Evolutionary conservation across 2,329 filamentous ascomycete genomes (phyloP).

Genomic region (Nemania serpens): DNA sequence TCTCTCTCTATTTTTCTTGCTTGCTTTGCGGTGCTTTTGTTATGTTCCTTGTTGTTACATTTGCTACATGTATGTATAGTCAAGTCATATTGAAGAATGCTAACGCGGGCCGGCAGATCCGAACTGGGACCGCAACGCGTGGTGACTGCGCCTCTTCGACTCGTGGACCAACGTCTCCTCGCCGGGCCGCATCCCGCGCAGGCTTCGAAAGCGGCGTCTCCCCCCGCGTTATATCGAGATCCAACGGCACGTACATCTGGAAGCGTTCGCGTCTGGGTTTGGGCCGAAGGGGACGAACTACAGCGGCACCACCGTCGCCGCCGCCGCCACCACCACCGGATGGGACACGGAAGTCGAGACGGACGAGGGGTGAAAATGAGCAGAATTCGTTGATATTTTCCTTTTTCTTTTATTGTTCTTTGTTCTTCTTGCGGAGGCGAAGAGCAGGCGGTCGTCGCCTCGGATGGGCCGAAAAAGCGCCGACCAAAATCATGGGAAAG

Average conservation of each 20-base stretch:
- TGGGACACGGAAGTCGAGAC: conserved; percentile 2
- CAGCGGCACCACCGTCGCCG: conserved; percentile 3
- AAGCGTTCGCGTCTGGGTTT: conserved; percentile 15
- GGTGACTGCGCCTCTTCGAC: conserved; percentile 60
- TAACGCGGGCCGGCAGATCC: conserved; percentile 59
- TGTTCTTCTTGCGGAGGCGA: too few species aligned
- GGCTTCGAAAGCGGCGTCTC: conserved; percentile 50
- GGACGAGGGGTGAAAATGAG: not conserved
- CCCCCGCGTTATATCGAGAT: conserved; percentile 36
- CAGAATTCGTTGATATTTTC: not conserved
- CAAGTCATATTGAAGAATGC: not conserved
- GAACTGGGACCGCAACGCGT: conserved; percentile 90
- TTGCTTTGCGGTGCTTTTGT: too few species aligned
- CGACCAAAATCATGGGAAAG: too few species aligned
- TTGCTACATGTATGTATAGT: too few species aligned
- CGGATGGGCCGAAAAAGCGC: too few species aligned
- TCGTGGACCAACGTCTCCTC: conserved; percentile 37
- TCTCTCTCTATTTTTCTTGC: too few species aligned
- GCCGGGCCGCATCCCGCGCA: conserved; percentile 44
- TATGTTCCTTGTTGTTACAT: too few species aligned
- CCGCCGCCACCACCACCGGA: not conserved
- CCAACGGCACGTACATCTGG: conserved; percentile 36
- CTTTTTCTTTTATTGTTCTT: too few species aligned
- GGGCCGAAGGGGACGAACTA: conserved; percentile 10
- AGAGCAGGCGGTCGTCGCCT: too few species aligned